Percentiles rank a stretch among this genome's conserved stretches.
Conservation (phyloP, 2,329 filamentous ascomycete genomes). For the Xylariales sp. region DNA sequence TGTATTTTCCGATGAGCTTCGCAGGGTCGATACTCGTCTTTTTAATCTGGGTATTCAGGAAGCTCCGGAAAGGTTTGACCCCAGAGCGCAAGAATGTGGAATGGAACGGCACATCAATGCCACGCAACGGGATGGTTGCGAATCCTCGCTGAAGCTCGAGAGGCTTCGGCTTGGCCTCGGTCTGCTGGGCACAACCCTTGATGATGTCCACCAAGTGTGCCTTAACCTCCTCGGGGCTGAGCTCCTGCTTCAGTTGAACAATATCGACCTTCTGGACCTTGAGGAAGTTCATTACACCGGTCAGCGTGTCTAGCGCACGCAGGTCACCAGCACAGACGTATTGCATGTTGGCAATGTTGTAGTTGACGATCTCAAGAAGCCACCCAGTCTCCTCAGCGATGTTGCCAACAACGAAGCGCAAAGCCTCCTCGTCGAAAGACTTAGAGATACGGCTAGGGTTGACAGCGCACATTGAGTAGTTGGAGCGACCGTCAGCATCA, state of each 20-base stretch:
- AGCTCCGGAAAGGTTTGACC: slow-evolving; percentile 97
- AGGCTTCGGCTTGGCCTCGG: slow-evolving; percentile 81
- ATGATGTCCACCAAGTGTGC: slow-evolving; percentile 88
- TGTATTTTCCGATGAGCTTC: slow-evolving; percentile 97
- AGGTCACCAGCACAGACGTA: slow-evolving; percentile 70
- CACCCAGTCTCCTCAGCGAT: slow-evolving; percentile 91
- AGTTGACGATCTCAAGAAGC: slow-evolving; percentile 99
- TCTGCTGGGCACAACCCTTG: slow-evolving; percentile 78
- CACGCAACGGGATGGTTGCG: slow-evolving; percentile 91
- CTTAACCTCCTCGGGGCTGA: slow-evolving; percentile 88
- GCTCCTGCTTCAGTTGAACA: slow-evolving; percentile 79
- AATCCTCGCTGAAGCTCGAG: slow-evolving; percentile 91
- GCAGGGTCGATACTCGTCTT: slow-evolving; percentile 97
- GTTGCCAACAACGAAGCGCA: slow-evolving; percentile 95
- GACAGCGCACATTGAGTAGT: slow-evolving; percentile 99
- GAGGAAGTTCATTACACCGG: slow-evolving; percentile 86
- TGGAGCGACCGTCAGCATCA: slow-evolving; percentile 85
- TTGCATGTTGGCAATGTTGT: slow-evolving; percentile 74
- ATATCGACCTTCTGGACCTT: slow-evolving; percentile 98
- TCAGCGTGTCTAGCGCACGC: slow-evolving; percentile 65
- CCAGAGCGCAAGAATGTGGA: slow-evolving; percentile 95
- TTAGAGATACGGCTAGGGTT: slow-evolving; percentile 98
- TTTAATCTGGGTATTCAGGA: slow-evolving; percentile 99
- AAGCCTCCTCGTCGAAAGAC: slow-evolving; percentile 95
- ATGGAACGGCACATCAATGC: slow-evolving; percentile 99